Base-by-base conservation (phyloP, 768 basidiomycete species). In the Dentipellis sp. region DNA sequence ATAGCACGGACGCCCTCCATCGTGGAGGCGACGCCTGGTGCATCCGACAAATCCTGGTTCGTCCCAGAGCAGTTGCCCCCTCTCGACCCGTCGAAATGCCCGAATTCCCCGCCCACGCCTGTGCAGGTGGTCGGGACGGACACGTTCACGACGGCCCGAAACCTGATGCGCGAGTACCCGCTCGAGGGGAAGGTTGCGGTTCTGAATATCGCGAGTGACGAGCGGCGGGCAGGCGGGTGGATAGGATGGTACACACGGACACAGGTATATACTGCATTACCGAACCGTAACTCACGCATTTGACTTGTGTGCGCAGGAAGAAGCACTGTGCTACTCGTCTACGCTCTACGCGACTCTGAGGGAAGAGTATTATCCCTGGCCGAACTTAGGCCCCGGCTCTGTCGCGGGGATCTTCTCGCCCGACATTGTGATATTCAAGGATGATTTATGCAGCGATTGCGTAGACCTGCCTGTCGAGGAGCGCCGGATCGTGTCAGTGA, bases 291-390 rank as follows among this genome's bases (percentile, higher is more conserved):
- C n/a, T 45, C 42, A 16, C 14, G 42, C 42, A 19, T 16, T 36
- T 51, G 16, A 19, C 42, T 45, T 16, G 3, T 37, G 5, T 48
- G 51, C 36, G 1, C 46, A 76, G 74, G 76, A 77, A 67, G 76
- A 78, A 62, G 74, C 76, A 0, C 67, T 78, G 0, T 78, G 77
- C 58, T 78, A 77, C 60, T 73, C 74, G 9, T 76, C 76, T 3
- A 77, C 75, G 4, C 66, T 78, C 5, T 78, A 73, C 58, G 55
- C 57, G 11, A 76, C 75, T 1, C 68, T 78, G 37, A 71, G 72
- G 46, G 61, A 62, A 22, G 62, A 64, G 7, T 75, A 71, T 57
- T 77, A 77, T 54, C 76, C 77, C 9, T 78, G 77, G 77, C 70
- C 74, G 11, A 78, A 78, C 61, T 62, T 69, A 16, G 76, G 77